Evolutionary conservation across 2,329 filamentous ascomycete species (phyloP).

Genomic region (Metarhizium anisopliae): DNA sequence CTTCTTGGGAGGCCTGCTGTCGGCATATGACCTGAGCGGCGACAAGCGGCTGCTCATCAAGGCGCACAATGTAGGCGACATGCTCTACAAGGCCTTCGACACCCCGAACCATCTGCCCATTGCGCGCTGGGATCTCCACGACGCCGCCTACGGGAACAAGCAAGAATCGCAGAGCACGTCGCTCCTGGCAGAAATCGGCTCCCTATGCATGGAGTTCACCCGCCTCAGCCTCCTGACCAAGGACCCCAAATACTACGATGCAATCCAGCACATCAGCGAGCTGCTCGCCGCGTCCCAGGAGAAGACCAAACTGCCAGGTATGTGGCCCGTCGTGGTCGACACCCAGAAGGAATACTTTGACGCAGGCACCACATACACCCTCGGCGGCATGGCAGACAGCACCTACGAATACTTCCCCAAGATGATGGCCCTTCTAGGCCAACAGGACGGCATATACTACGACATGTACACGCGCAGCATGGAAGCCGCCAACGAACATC

Average conservation of each 20-base stretch:
- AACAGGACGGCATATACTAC: slow-evolving; percentile 48
- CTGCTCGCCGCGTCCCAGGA: slow-evolving; percentile 58
- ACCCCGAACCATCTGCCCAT: slow-evolving; percentile 40
- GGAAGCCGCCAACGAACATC: slow-evolving; percentile 47
- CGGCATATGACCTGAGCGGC: slow-evolving; percentile 40
- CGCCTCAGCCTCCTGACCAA: slow-evolving; percentile 61
- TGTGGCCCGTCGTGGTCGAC: slow-evolving; percentile 64
- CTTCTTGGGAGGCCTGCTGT: slow-evolving; percentile 42
- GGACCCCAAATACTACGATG: slow-evolving; percentile 64
- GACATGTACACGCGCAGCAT: slow-evolving; percentile 55
- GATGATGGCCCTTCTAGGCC: slow-evolving; percentile 56
- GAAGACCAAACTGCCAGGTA: slow-evolving; percentile 58
- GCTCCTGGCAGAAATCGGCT: slow-evolving; percentile 55
- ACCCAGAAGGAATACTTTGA: slow-evolving; percentile 38
- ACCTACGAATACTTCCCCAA: slow-evolving; percentile 54
- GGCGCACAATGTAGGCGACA: slow-evolving; percentile 40
- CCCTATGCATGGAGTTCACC: slow-evolving; percentile 63
- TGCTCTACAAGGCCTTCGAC: slow-evolving; percentile 44
- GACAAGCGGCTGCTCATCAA: slow-evolving; percentile 35
- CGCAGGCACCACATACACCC: slow-evolving; percentile 30
- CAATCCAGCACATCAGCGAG: slow-evolving; percentile 59
- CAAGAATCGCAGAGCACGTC: slow-evolving; percentile 11
- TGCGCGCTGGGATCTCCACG: slow-evolving; percentile 20
- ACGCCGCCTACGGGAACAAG: slow-evolving; percentile 14
- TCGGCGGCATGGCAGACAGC: slow-evolving; percentile 45